A percentile compares a stretch with the other conserved stretches of the same genome.
Evolutionary conservation across 257 asterid genomes (phyloP).

Genomic region (Penstemon eatonii): DNA sequence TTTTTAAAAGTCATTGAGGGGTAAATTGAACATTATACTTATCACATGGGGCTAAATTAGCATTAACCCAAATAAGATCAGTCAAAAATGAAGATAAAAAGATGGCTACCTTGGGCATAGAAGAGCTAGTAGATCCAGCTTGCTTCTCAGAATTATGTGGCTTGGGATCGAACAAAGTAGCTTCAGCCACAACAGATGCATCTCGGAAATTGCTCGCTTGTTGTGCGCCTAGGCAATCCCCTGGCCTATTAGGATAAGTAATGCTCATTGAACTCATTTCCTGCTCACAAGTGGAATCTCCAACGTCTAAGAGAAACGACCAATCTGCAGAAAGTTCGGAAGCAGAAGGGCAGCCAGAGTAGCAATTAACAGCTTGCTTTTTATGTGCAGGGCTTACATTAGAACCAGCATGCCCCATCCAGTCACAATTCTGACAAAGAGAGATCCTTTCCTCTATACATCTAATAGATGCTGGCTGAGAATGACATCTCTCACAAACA

Average conservation of each 20-base stretch:
- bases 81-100: neutral
- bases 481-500: slow-evolving; percentile 75
- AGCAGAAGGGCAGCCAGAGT: slow-evolving; percentile 84
- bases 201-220: slow-evolving; percentile 27
- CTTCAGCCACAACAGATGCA: slow-evolving; percentile 23
- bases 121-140: slow-evolving; percentile 34
- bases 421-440: slow-evolving; percentile 83
- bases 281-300: slow-evolving; percentile 52
- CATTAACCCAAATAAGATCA: no score
- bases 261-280: slow-evolving; percentile 60
- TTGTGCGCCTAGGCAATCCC: slow-evolving; percentile 19
- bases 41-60: no score
- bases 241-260: slow-evolving; percentile 32
- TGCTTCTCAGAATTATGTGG: slow-evolving; percentile 23
- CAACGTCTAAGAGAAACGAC: slow-evolving; percentile 59
- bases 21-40: no score
- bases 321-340: slow-evolving; percentile 74
- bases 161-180: slow-evolving; percentile 27
- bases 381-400: slow-evolving; percentile 46
- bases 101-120: slow-evolving; percentile 38
- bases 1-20: no score
- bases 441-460: slow-evolving; percentile 67
- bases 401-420: slow-evolving; percentile 62
- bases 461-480: slow-evolving; percentile 68
- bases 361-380: slow-evolving; percentile 66